Evolutionary conservation across 805 yeast genomes (phyloP).

Genomic region (Brettanomyces sp.): DNA sequence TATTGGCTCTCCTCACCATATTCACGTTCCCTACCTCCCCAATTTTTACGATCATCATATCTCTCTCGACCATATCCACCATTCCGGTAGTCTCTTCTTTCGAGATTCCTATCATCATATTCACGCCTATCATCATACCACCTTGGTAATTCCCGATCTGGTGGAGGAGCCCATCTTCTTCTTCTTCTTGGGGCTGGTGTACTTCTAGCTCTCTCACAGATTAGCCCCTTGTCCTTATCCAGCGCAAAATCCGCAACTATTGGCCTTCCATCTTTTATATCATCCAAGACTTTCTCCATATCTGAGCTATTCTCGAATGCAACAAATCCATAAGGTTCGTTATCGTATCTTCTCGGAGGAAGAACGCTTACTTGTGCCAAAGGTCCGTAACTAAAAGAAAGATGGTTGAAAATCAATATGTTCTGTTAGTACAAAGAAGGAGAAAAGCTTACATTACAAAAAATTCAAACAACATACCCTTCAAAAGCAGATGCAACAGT

Average conservation of each 20-base stretch:
- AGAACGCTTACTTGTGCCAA: slow-evolving; percentile 52
- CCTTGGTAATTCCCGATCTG: slow-evolving; percentile 9
- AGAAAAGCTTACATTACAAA: neutral
- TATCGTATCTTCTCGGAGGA: slow-evolving; percentile 52
- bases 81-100: slow-evolving; percentile 6
- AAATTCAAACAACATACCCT: slow-evolving; percentile 33
- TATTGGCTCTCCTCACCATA: slow-evolving; percentile 1
- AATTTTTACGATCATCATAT: slow-evolving; percentile 4
- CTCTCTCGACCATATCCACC: slow-evolving; percentile 8
- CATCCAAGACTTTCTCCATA: slow-evolving; percentile 44
- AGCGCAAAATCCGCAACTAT: slow-evolving; percentile 26
- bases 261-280: slow-evolving; percentile 27
- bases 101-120: slow-evolving; percentile 11
- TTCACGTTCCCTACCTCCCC: neutral
- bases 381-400: slow-evolving; percentile 37
- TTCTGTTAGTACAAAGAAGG: neutral
- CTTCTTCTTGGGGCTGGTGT: slow-evolving; percentile 32
- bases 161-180: neutral
- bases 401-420: neutral
- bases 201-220: slow-evolving; percentile 47
- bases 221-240: slow-evolving; percentile 31
- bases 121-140: slow-evolving; percentile 6
- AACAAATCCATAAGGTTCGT: slow-evolving; percentile 55
- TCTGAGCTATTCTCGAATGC: slow-evolving; percentile 44
- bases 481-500: slow-evolving; percentile 54